Evolutionary conservation across 768 basidiomycete species (phyloP), one percentile per base, ranked within the genome.

Genomic region (Cyclocybe cylindracea): DNA sequence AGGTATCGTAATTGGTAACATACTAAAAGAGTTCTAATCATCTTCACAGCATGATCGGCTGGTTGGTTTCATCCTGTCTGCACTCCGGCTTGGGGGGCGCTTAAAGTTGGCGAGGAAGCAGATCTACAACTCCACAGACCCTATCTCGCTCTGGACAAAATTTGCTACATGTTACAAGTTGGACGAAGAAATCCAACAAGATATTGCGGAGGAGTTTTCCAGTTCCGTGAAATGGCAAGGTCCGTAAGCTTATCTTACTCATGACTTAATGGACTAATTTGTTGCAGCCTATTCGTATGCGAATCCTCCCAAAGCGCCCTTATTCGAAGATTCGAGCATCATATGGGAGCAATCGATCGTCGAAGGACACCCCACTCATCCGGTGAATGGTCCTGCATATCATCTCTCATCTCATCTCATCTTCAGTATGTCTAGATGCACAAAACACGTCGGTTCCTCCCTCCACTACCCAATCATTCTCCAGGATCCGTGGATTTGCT

Each of bases 281-380:
- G 41, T 54, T 7, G 10, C 43, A 79, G 74, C 68, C 24, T 67
- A 78, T 61, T 76, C 80, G 2, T 84, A 78, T 47, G 74, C 78
- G 43, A 60, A 79, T 42, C 80, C 80, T 10, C 78, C 78, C 1
- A 53, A 49, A 31, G 70, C 75, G 4, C 79, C 83, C 1, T 59
- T 67, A 5, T 76, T 82, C 37, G 51, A 62, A 4, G 78, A 77
- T 18, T 61, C 78, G 1, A 82, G 80, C 48, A 76, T 84, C 10
- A 75, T 70, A 34, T 84, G 83, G 83, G 81, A 84, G 52, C 79
- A 83, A 58, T 82, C 81, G 2, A 80, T 83, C 29, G 78, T 82
- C 14, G 81, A 83, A 61, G 80, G 82, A 0, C 83, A 84, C 59
- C 80, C 81, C 3, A 83, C 78, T 0, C 83, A 84, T 63, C 81